Base-by-base conservation (phyloP, 192 early-diverging fungal genomes). In the Coemansia javaensis region DNA sequence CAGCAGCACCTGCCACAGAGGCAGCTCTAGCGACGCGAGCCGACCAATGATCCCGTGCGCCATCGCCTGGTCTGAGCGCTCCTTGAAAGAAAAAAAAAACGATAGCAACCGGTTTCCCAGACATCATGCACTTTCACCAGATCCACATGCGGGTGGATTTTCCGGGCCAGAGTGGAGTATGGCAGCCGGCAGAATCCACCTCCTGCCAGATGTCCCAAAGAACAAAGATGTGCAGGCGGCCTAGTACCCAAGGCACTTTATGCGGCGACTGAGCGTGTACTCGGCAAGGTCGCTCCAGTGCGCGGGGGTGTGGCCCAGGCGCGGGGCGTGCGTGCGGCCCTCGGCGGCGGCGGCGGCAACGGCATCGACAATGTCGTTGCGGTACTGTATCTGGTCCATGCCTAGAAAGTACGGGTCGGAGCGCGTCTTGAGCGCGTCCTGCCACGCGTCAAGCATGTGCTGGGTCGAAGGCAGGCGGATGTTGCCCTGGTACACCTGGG, bases 1-100 rank as follows among this genome's bases (percentile, higher is more conserved):
- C 8, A 73, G 18, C 18, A 57, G 40, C 8, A 41, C 50, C 40
- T 62, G 70, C 70, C 70, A 74, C 0, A 74, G 47, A 2, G 63
- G 70, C 4, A 66, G 18, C 34, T 57, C 48, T 11, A 50, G 14
- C 11, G 42, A 17, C 0, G 46, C 22, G 2, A 52, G 20, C 17
- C 50, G 38, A 2, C 8, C 27, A 9, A 56, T 13, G 6, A 20
- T 39, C 2, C n/a, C n/a, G n/a, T n/a, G n/a, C n/a, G n/a, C n/a
- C n/a, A n/a, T n/a, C n/a, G n/a, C n/a, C n/a, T n/a, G n/a, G n/a
- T n/a, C n/a, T n/a, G n/a, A n/a, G n/a, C n/a, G n/a, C 4, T 3
- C 32, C 23, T 28, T 20, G 36, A 37, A 43, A 38, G 13, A 34
- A 42, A 41, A n/a, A 32, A 36, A 6, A 3, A 27, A 7, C 25